Evolutionary conservation across 2,329 filamentous ascomycete genomes (phyloP).

Genomic region (Epichloe festucae): DNA sequence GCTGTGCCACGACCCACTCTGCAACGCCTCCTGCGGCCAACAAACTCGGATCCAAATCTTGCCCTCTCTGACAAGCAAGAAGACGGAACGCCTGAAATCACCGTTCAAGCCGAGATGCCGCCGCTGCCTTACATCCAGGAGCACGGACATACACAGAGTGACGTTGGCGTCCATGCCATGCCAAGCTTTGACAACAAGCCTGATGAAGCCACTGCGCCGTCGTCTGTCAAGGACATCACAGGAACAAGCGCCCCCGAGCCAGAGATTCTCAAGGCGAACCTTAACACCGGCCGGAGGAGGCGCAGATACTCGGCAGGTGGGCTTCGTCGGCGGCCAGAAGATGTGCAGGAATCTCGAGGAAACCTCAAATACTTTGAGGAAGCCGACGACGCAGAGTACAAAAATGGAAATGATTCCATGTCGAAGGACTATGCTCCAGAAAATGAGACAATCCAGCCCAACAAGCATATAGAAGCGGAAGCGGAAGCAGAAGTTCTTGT

Average conservation of each 20-base stretch:
- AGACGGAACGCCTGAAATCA: background rate
- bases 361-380: constrained; percentile 84
- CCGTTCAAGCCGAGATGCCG: background rate
- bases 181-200: constrained; percentile 18
- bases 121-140: background rate
- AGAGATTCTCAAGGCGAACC: constrained; percentile 35
- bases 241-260: constrained; percentile 52
- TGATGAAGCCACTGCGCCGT: constrained; percentile 22
- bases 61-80: background rate
- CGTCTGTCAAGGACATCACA: constrained; percentile 39
- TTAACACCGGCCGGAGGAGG: constrained; percentile 33
- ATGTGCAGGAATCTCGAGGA: constrained; percentile 58
- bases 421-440: background rate
- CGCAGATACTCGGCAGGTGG: constrained; percentile 82
- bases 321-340: constrained; percentile 58
- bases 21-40: constrained; percentile 30
- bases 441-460: background rate
- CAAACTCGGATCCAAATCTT: constrained; percentile 32
- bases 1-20: constrained; percentile 43
- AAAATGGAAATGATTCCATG: constrained; percentile 16
- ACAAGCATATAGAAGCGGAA: background rate
- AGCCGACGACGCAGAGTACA: constrained; percentile 71
- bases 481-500: background rate
- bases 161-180: constrained; percentile 18
- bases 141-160: constrained; percentile 12